Base-by-base conservation (phyloP, 495 filamentous ascomycete species). In the Aspergillus mulundensis region DNA sequence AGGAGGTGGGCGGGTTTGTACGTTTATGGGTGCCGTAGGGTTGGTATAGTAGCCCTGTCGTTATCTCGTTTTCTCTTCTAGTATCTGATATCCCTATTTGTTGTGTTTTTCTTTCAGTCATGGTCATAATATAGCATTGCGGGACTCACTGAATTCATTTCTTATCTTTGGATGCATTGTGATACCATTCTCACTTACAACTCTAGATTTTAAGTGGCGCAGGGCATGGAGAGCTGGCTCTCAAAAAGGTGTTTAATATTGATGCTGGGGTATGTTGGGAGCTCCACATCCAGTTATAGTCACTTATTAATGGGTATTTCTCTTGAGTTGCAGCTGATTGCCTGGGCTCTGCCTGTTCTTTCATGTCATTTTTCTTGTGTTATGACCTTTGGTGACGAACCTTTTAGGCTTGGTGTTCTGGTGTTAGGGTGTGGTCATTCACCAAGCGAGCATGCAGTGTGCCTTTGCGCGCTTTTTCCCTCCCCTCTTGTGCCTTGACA, bases 1-100 rank as follows among this genome's bases (percentile, higher is more conserved):
- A 87, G 57, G 87, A 93, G 58, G 88, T 96, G 21, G 82, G 82
- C 24, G 93, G 91, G 20, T 97, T 94, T 70, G 87, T 86, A 56
- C 81, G 92, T 60, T 81, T 98, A 62, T 98, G 87, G 81, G 91
- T 97, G 25, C 94, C 94, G 24, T 95, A 72, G 45, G 21, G 12
- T 47, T 23, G 21, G 32, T 40, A 40, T 36, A 21, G 21, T 50
- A 16, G 19, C 21, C 32, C 21, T 39, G 14, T 25, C 3, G 43
- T 54, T 28, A 16, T 40, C 18, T 48, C 39, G 42, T 30, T 55
- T 58, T 16, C 24, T 56, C 11, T 53, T 50, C 25, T 53, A 36
- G 47, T 41, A 20, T 61, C 21, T 32, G 24, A 50, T 52, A 40
- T 50, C 48, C 48, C 32, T 50, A 30, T 50, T 39, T 5, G 38